Evolutionary conservation across 2,329 filamentous ascomycete species (phyloP).

Genomic region (Cladosporium colombiae): DNA sequence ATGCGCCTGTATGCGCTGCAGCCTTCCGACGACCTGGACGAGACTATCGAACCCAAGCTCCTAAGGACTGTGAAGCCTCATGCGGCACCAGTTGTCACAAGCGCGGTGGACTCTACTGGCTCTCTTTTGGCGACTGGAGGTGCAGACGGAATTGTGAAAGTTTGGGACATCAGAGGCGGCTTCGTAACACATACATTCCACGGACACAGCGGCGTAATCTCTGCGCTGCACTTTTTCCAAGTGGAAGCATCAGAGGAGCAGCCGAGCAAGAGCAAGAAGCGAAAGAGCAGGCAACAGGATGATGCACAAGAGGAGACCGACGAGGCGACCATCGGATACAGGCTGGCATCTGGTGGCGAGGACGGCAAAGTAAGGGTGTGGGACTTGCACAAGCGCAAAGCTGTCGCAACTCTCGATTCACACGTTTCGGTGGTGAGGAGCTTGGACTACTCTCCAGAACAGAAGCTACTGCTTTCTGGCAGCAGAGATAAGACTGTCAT

Average conservation of each 20-base stretch:
- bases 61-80: conserved; percentile 86
- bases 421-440: conserved; percentile 94
- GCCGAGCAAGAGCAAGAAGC: conserved; percentile 42
- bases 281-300: conserved; percentile 46
- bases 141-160: conserved; percentile 89
- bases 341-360: conserved; percentile 87
- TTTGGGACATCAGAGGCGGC: conserved; percentile 91
- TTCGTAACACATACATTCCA: conserved; percentile 95
- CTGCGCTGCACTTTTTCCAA: conserved; percentile 89
- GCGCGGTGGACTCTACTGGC: conserved; percentile 81
- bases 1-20: conserved; percentile 86
- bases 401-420: conserved; percentile 77
- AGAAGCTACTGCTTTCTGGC: conserved; percentile 77
- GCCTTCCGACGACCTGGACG: conserved; percentile 56
- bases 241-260: conserved; percentile 31
- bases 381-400: conserved; percentile 82
- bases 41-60: conserved; percentile 65
- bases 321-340: conserved; percentile 63
- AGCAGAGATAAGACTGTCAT: conserved; percentile 93
- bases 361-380: conserved; percentile 91
- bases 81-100: conserved; percentile 81
- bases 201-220: conserved; percentile 87
- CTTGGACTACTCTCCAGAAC: conserved; percentile 74
- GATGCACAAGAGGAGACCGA: conserved; percentile 50
- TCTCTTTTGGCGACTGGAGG: conserved; percentile 90